Evolutionary conservation across 1,284 basidiomycete genomes (phyloP), one percentile per base, ranked within the genome.

Genomic region (Cronartium quercuum): DNA sequence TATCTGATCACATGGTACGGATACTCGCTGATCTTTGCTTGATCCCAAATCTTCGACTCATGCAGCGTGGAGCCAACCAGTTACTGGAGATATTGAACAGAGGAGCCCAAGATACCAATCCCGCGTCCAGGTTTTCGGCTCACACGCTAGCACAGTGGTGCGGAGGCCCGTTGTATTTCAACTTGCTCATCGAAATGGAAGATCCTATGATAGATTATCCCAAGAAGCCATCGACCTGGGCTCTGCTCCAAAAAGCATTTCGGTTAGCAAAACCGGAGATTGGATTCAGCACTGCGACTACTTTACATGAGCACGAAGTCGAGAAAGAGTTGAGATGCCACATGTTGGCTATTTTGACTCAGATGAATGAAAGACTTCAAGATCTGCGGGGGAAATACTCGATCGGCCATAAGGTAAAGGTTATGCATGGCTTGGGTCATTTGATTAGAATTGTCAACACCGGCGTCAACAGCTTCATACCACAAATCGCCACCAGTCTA

Each of bases 401-500:
- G 57, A 68, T 63, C 34, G 29, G 55, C 21, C 41, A 68, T 21
- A 75, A 75, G 57, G 64, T 40, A 41, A 47, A 55, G 34, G 66
- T 75, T 24, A 67, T 75, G 65, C 65, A 57, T 37, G 73, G 73
- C 15, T 65, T 75, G 35, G 73, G 65, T 10, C 35, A 67, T 40
- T 42, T 75, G 18, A 75, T 75, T 38, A 51, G 42, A 15, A 64
- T 75, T 41, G 60, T 68, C 40, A 65, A 68, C 57, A 62, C 73
- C 15, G 58, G 41, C 37, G 60, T 75, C n/a, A 67, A 65, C 35
- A 63, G 65, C 55, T 75, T 67, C 38, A 63, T 61, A 35, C 73
- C 73, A 47, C 78, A 96, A 92, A 90, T 98, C 78, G 93, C 98
- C 89, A 93, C 95, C 0, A 93, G 91, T n/a, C 86, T 98, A 57